phyloP scores from a whole-genome alignment of 1,284 basidiomycete species.

The Tylopilus sp. region DNA sequence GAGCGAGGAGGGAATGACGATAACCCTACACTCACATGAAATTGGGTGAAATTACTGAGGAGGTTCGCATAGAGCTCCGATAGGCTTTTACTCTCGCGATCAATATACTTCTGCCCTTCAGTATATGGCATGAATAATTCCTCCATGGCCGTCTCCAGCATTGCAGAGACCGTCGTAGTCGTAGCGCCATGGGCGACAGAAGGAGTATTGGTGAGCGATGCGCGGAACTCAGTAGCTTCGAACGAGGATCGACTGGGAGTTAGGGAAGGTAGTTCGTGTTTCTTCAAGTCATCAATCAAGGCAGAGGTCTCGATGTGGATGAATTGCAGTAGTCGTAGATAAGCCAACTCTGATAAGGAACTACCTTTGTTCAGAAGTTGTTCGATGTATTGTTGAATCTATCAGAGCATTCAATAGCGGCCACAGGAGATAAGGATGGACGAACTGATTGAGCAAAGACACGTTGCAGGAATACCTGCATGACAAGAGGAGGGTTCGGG shows the following conservation, averaged over 20 bases:
- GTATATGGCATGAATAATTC: constrained; percentile 95
- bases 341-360: constrained; percentile 82
- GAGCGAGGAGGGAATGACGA: constrained; percentile 8
- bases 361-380: constrained; percentile 74
- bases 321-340: constrained; percentile 88
- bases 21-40: constrained; percentile 66
- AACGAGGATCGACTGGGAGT: constrained; percentile 52
- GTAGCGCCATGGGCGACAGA: constrained; percentile 39
- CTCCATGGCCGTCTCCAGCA: constrained; percentile 94
- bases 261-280: constrained; percentile 79
- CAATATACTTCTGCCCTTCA: constrained; percentile 89
- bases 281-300: constrained; percentile 91
- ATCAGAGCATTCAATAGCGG: constrained; percentile 8
- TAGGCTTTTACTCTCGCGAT: constrained; percentile 87
- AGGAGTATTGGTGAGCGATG: constrained; percentile 49
- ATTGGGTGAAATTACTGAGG: constrained; percentile 78
- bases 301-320: constrained; percentile 78
- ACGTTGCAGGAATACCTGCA: constrained; percentile 97
- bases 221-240: constrained; percentile 59
- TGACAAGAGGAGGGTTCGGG: constrained; percentile 94
- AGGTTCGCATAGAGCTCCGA: constrained; percentile 80
- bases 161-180: constrained; percentile 64
- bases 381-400: constrained; percentile 97
- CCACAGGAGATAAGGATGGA: constrained; percentile 4
- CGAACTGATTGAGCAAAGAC: constrained; percentile 97